These are phyloP conservation scores for Erysimum cheiri DNA, from an alignment of 441 rosid genomes.

Conservation along the genomic window DNA sequence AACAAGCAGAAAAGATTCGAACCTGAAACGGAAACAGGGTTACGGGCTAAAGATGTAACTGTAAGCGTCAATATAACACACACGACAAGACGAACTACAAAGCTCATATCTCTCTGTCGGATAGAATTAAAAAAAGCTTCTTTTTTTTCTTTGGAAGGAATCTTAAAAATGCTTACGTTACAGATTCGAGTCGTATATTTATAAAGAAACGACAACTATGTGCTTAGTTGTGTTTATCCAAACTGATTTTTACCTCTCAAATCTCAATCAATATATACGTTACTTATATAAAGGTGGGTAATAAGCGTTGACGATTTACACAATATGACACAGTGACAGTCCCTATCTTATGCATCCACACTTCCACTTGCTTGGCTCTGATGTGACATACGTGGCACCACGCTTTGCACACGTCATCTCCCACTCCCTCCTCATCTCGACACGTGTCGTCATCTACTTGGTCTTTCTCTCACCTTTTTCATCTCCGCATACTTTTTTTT, in stretches of 20 bases:
- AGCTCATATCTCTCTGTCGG: slow-evolving; percentile 29
- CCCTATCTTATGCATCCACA: slow-evolving; percentile 37
- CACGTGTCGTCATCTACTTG: slow-evolving; percentile 35
- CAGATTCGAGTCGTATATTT: slow-evolving; percentile 31
- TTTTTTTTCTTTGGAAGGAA: neutral
- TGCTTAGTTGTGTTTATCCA: slow-evolving; percentile 40
- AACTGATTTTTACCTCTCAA: slow-evolving; percentile 27
- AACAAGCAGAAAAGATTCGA: neutral
- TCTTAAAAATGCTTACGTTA: slow-evolving; percentile 14
- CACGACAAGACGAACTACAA: slow-evolving; percentile 36
- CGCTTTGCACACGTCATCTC: slow-evolving; percentile 39
- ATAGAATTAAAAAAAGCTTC: no score
- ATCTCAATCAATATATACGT: slow-evolving; percentile 33
- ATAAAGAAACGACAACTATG: slow-evolving; percentile 29
- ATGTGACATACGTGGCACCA: slow-evolving; percentile 44
- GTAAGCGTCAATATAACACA: slow-evolving; percentile 33
- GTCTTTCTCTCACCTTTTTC: slow-evolving; percentile 15
- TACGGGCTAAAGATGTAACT: slow-evolving; percentile 37
- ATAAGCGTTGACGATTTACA: slow-evolving; percentile 14
- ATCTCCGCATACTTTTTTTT: no score
- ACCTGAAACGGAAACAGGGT: slow-evolving; percentile 40
- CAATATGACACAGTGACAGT: slow-evolving; percentile 11
- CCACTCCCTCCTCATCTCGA: slow-evolving; percentile 21
- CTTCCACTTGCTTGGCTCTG: slow-evolving; percentile 43
- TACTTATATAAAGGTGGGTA: neutral